A percentile compares a stretch with the other conserved stretches of the same genome.
phyloP scores from a whole-genome alignment of 2,329 filamentous ascomycete species.

The Penicillium sp. region DNA sequence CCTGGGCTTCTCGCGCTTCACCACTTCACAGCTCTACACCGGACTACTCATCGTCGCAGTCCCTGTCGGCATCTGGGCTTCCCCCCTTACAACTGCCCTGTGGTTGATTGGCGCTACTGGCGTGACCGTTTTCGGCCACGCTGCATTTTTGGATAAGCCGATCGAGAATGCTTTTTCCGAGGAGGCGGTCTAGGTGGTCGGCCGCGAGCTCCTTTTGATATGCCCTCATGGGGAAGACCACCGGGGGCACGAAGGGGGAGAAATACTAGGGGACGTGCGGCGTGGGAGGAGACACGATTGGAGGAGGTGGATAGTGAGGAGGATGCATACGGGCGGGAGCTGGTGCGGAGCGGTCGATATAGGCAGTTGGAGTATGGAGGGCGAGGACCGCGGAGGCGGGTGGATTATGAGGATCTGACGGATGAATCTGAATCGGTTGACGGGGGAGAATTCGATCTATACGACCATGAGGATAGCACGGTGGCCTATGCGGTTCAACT shows the following conservation, averaged over 20 bases:
- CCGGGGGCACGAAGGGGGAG: conserved; percentile 74
- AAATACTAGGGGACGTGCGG: conserved; percentile 56
- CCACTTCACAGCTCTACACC: conserved; percentile 91
- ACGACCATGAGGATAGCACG: conserved; percentile 51
- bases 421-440: conserved; percentile 43
- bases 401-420: conserved; percentile 48
- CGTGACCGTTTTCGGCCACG: conserved; percentile 91
- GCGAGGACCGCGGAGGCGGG: conserved; percentile 34
- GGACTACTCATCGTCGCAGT: conserved; percentile 77
- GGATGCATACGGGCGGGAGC: conserved; percentile 38
- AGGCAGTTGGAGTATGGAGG: conserved; percentile 37
- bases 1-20: conserved; percentile 76
- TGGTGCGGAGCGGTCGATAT: conserved; percentile 25
- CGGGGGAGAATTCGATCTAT: conserved; percentile 52
- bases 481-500: conserved; percentile 51
- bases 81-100: conserved; percentile 77
- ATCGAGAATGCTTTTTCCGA: conserved; percentile 99
- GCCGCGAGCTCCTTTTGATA: conserved; percentile 92
- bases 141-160: conserved; percentile 93
- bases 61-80: conserved; percentile 79
- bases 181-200: conserved; percentile 99
- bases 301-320: conserved; percentile 41
- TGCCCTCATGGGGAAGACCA: conserved; percentile 99
- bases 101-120: conserved; percentile 96
- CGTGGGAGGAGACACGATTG: conserved; percentile 48